phyloP scores from a whole-genome alignment of 768 basidiomycete genomes.

The Exsudoporus frostii region DNA sequence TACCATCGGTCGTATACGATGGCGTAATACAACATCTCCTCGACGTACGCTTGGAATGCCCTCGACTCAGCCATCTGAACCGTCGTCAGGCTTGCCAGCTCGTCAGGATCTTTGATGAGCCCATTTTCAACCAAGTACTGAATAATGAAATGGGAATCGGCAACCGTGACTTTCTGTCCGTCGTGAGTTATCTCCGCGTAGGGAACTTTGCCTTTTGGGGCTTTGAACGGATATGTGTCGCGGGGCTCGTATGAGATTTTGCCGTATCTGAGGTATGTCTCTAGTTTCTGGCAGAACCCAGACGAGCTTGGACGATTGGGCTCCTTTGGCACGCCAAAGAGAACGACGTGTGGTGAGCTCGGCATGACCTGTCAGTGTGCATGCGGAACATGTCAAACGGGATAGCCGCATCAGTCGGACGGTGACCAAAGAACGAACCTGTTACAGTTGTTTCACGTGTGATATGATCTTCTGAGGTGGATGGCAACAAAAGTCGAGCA shows the following conservation, averaged over 20 bases:
- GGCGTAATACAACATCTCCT: constrained; percentile 29
- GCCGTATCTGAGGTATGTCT: constrained; percentile 28
- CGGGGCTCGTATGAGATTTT: constrained; percentile 27
- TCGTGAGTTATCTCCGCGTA: constrained; percentile 29
- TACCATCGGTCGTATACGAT: constrained; percentile 32
- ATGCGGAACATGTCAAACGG: neutral
- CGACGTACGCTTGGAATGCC: constrained; percentile 34
- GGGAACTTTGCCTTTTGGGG: constrained; percentile 32
- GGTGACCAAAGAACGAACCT: neutral
- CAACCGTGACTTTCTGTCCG: constrained; percentile 14
- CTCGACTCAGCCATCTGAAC: constrained; percentile 32
- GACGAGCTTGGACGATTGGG: constrained; percentile 21
- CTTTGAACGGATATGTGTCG: constrained; percentile 23
- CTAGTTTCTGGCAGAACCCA: constrained; percentile 34
- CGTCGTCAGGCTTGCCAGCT: constrained; percentile 21
- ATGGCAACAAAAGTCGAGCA: neutral
- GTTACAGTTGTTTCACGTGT: neutral
- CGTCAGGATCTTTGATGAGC: constrained; percentile 27
- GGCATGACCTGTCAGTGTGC: constrained; percentile 10
- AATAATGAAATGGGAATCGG: constrained; percentile 36
- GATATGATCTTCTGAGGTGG: neutral
- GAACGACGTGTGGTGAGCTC: constrained; percentile 20
- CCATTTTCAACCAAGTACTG: constrained; percentile 27
- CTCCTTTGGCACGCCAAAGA: constrained; percentile 24
- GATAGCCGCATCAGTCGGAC: neutral